Evolutionary conservation across 2,329 filamentous ascomycete genomes (phyloP), one percentile per base, ranked within the genome.

Genomic region (Byssochlamys sp.): DNA sequence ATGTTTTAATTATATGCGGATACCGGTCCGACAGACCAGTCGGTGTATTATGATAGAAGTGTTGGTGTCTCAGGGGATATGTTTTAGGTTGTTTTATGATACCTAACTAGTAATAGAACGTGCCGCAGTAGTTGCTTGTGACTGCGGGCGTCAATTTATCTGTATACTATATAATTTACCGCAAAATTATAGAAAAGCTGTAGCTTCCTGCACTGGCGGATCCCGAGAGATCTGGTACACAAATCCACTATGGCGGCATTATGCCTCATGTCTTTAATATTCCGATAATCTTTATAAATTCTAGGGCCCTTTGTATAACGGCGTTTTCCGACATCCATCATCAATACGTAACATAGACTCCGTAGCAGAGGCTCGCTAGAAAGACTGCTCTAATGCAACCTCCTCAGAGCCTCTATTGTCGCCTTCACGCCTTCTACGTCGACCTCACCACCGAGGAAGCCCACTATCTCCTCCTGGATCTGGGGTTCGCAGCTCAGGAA

Each of bases 401-500:
- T 71, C 62, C 78, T 78, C 67, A 85, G 62, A 3, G 73, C 76
- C 65, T 84, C 82, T 14, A 84, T 79, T 81, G 76, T 84, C 69
- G 71, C 86, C 80, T 61, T 89, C 72, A 77, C 77, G 82, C 61
- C 56, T 77, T 87, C 62, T 80, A 79, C 53, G 77, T 84, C 70
- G 77, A 84, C 54, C 82, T 76, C 56, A 74, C 70, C 63, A 75
- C 76, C 72, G 57, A 84, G 63, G 1, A 78, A 78, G 24, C 75
- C 67, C 6, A 81, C 75, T 57, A 84, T 79, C 63, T 78, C 76
- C 59, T 77, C 74, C 67, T 86, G 83, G 59, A 80, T 65, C 4
- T 77, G 76, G 57, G 86, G 84, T 52, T 82, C 78, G 61, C 89
- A 77, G 61, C 91, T 86, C 63, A 97, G 72, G 68, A 96, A 96